phyloP scores from a whole-genome alignment of 169 alveolate genomes.

The Eimeria falciformis region DNA sequence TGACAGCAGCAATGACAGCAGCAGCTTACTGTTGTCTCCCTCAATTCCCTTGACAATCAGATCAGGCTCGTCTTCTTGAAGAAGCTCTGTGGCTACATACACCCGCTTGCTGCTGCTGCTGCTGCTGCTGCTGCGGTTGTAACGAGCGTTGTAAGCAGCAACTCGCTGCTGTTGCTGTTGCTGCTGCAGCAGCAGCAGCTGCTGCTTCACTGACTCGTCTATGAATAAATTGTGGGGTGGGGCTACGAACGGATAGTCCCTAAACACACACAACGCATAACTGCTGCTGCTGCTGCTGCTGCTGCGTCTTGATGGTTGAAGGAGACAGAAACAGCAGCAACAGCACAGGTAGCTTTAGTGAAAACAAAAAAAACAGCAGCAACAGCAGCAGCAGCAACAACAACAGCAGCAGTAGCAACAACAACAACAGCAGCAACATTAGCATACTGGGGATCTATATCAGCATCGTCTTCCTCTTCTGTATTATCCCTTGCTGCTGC shows the following conservation, averaged over 20 bases:
- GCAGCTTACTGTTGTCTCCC: conserved; percentile 50
- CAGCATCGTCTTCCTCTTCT: neutral
- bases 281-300: conserved; percentile 17
- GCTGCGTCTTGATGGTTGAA: neutral
- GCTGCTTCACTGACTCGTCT: neutral
- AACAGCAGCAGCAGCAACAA: neutral
- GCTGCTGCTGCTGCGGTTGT: conserved; percentile 2
- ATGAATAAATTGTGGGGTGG: neutral
- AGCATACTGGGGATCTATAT: neutral
- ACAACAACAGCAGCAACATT: neutral
- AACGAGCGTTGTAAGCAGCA: neutral
- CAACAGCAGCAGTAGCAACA: neutral
- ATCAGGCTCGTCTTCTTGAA: conserved; percentile 29
- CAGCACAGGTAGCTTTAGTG: neutral
- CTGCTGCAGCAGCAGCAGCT: conserved; percentile 48
- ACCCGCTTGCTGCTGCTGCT: conserved; percentile 36
- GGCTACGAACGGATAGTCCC: conserved; percentile 42
- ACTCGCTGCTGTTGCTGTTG: neutral
- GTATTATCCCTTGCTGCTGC: neutral
- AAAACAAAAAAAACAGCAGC: neutral
- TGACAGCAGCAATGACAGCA: neutral
- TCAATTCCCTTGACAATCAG: conserved; percentile 3
- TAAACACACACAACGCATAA: neutral
- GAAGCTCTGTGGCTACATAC: neutral
- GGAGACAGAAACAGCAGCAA: neutral